A percentile compares a stretch with the other conserved stretches of the same genome.
phyloP scores from a whole-genome alignment of 2,329 filamentous ascomycete species.

The Westerdykella ornata region DNA sequence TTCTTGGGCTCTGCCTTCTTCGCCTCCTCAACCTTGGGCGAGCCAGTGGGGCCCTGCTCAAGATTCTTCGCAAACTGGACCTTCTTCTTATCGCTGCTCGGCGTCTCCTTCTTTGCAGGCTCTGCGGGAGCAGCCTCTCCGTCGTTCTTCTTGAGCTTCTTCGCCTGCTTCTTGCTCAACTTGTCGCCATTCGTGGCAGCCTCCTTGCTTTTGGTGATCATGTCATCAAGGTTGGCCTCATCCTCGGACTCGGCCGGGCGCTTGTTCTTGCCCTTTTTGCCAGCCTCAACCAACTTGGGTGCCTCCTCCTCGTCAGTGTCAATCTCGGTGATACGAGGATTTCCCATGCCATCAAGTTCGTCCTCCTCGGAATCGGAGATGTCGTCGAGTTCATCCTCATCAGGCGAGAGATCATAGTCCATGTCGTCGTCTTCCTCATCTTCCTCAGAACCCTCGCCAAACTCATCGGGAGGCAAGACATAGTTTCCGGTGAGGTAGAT shows the following conservation, averaged over 20 bases:
- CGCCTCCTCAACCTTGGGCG: conserved; percentile 41
- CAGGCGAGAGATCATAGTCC: conserved; percentile 75
- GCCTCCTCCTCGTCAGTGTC: conserved; percentile 66
- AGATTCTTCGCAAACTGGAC: conserved; percentile 99
- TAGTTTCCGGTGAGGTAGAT: conserved; percentile 96
- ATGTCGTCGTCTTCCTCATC: conserved; percentile 54
- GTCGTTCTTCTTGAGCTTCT: conserved; percentile 99
- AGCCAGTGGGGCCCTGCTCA: conserved; percentile 80
- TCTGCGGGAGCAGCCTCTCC: conserved; percentile 64
- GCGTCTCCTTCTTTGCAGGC: conserved; percentile 44
- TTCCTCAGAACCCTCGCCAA: conserved; percentile 57
- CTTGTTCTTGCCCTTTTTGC: conserved; percentile 79
- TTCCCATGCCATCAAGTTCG: conserved; percentile 55
- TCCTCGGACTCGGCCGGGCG: conserved; percentile 66
- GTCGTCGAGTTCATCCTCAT: conserved; percentile 65
- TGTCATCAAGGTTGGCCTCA: conserved; percentile 62
- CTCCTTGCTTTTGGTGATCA: conserved; percentile 70
- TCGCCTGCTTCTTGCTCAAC: conserved; percentile 91
- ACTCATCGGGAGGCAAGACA: conserved; percentile 61
- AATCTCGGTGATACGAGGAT: conserved; percentile 78
- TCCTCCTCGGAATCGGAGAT: conserved; percentile 45
- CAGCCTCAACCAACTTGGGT: conserved; percentile 47
- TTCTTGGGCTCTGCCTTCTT: conserved; percentile 45
- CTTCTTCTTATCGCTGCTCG: conserved; percentile 66
- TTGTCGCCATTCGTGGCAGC: conserved; percentile 58